phyloP scores from a whole-genome alignment of 768 basidiomycete species.

The Exsudoporus frostii region DNA sequence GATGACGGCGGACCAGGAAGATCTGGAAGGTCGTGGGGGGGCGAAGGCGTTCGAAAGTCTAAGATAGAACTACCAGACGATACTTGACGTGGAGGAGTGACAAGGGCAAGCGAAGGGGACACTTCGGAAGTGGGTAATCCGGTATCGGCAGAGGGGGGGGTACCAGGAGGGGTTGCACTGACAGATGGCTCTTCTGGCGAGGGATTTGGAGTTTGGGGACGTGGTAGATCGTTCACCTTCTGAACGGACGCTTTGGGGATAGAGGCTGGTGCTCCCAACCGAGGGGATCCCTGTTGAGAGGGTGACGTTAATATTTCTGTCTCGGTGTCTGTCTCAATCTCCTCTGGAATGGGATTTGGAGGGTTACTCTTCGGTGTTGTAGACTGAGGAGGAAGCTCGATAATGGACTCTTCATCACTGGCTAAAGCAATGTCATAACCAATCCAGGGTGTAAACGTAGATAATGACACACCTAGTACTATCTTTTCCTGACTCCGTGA shows the following conservation, averaged over 20 bases:
- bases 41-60: constrained; percentile 61
- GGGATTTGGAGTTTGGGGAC: constrained; percentile 2
- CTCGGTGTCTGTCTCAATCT: constrained; percentile 24
- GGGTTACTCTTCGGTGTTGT: constrained; percentile 27
- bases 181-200: constrained; percentile 4
- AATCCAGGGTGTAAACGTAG: neutral
- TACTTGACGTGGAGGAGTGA: constrained; percentile 48
- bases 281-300: constrained; percentile 19
- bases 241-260: constrained; percentile 14
- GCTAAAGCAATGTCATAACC: constrained; percentile 22
- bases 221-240: constrained; percentile 16
- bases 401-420: constrained; percentile 38
- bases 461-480: constrained; percentile 16
- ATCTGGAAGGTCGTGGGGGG: constrained; percentile 59
- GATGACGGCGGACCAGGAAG: constrained; percentile 66
- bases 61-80: constrained; percentile 41
- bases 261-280: neutral
- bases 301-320: constrained; percentile 28
- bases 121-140: constrained; percentile 1
- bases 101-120: constrained; percentile 25
- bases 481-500: constrained; percentile 18
- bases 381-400: constrained; percentile 19
- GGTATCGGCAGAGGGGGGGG: constrained; percentile 16
- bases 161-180: constrained; percentile 25
- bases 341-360: constrained; percentile 8